Percentiles rank a stretch among this genome's conserved stretches.
phyloP scores from a whole-genome alignment of 2,329 filamentous ascomycete species.

The Chaetomiaceae sp. region DNA sequence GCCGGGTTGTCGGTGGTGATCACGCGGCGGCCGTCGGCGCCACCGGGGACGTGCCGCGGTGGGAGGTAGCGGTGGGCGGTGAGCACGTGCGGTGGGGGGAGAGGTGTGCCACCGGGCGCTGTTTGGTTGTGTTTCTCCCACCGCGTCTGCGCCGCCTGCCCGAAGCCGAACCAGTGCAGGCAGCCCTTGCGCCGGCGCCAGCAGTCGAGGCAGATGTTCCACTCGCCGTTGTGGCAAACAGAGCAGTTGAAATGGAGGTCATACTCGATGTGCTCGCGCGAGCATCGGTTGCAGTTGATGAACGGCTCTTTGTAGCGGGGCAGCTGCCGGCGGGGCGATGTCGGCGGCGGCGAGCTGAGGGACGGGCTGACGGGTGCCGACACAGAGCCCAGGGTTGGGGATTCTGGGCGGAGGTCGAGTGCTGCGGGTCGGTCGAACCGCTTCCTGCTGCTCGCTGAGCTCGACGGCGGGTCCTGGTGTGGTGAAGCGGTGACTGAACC shows the following conservation, averaged over 20 bases:
- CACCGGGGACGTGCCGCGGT: constrained; percentile 43
- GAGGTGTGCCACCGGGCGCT: constrained; percentile 34
- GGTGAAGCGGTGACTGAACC: constrained; percentile 9
- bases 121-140: constrained; percentile 50
- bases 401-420: constrained; percentile 8
- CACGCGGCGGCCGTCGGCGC: constrained; percentile 49
- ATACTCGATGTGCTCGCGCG: constrained; percentile 69
- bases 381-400: constrained; percentile 9
- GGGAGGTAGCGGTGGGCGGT: constrained; percentile 51
- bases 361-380: constrained; percentile 12
- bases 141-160: constrained; percentile 59
- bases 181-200: constrained; percentile 75
- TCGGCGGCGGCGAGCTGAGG: constrained; percentile 4
- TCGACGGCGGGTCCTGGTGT: constrained; percentile 8
- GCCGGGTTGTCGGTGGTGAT: constrained; percentile 62
- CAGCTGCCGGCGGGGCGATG: constrained; percentile 12
- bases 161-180: constrained; percentile 83
- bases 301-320: constrained; percentile 58
- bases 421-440: constrained; percentile 4
- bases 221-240: constrained; percentile 62
- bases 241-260: constrained; percentile 79
- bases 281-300: constrained; percentile 67
- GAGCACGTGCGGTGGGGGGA: constrained; percentile 50
- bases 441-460: neutral
- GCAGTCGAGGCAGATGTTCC: constrained; percentile 74